Percentiles rank a stretch among this genome's conserved stretches.
These are phyloP conservation scores for Blumeria graminis DNA, from an alignment of 2,329 filamentous ascomycete genomes.

Conservation along the genomic window DNA sequence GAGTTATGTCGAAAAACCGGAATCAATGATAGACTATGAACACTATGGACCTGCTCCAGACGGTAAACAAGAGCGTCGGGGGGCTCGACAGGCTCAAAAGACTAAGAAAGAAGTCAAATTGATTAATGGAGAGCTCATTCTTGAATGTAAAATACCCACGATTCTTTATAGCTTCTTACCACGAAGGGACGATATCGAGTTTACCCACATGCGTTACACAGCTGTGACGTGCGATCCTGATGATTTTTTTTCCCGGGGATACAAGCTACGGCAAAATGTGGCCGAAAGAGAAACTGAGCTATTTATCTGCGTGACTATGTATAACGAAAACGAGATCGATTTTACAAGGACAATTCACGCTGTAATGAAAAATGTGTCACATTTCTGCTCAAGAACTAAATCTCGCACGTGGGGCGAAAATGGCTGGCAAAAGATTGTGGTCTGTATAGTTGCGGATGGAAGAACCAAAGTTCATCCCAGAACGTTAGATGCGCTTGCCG, in stretches of 20 bases:
- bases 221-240: constrained; percentile 96
- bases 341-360: constrained; percentile 98
- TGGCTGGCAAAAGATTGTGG: constrained; percentile 98
- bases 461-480: constrained; percentile 81
- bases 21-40: constrained; percentile 34
- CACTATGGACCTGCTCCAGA: constrained; percentile 74
- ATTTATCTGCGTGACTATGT: constrained; percentile 96
- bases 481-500: constrained; percentile 79
- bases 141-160: constrained; percentile 97
- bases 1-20: constrained; percentile 16
- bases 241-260: constrained; percentile 70
- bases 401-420: constrained; percentile 91
- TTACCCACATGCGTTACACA: constrained; percentile 97
- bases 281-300: constrained; percentile 79
- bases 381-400: constrained; percentile 81
- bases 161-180: constrained; percentile 95
- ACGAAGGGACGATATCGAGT: constrained; percentile 76
- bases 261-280: constrained; percentile 80
- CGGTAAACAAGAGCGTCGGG: constrained; percentile 67
- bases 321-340: constrained; percentile 91
- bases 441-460: constrained; percentile 88
- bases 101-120: constrained; percentile 82
- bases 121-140: constrained; percentile 89
- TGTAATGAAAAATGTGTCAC: constrained; percentile 92
- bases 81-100: constrained; percentile 69